phyloP scores from a whole-genome alignment of 179 eudicot genomes.

The Carnegiea gigantea region DNA sequence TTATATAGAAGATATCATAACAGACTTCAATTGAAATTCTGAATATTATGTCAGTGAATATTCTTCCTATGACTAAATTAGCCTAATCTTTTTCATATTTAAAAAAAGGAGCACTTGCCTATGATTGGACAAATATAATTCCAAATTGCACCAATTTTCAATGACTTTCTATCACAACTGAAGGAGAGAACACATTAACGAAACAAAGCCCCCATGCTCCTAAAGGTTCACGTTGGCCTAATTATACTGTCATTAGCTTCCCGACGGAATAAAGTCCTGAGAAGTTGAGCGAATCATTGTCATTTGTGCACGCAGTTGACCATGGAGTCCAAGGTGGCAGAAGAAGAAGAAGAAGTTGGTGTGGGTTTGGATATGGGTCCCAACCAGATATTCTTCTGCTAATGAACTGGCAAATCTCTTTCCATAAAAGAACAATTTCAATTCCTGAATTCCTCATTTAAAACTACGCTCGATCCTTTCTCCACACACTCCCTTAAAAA shows the following conservation, averaged over 20 bases:
- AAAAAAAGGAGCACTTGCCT: too few relatives aligned
- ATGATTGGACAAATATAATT: too few relatives aligned
- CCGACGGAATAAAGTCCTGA: background rate
- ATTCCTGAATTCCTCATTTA: background rate
- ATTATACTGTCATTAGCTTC: background rate
- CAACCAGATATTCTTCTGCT: background rate
- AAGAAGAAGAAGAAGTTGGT: background rate
- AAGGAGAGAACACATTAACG: too few relatives aligned
- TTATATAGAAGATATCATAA: too few relatives aligned
- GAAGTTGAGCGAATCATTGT: background rate
- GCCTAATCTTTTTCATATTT: too few relatives aligned
- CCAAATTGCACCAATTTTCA: too few relatives aligned
- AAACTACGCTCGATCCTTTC: background rate
- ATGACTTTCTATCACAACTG: background rate
- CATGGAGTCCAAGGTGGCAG: background rate
- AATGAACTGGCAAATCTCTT: background rate
- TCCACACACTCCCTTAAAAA: background rate
- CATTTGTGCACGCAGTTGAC: slow-evolving; percentile 5
- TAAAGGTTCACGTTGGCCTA: background rate
- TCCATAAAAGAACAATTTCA: background rate
- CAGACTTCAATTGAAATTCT: too few relatives aligned
- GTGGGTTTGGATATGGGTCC: background rate
- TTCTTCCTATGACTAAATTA: too few relatives aligned
- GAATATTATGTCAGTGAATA: too few relatives aligned
- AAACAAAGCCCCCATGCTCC: too few relatives aligned